Base-by-base conservation (phyloP, 768 basidiomycete genomes). In the Rickenella mellea region DNA sequence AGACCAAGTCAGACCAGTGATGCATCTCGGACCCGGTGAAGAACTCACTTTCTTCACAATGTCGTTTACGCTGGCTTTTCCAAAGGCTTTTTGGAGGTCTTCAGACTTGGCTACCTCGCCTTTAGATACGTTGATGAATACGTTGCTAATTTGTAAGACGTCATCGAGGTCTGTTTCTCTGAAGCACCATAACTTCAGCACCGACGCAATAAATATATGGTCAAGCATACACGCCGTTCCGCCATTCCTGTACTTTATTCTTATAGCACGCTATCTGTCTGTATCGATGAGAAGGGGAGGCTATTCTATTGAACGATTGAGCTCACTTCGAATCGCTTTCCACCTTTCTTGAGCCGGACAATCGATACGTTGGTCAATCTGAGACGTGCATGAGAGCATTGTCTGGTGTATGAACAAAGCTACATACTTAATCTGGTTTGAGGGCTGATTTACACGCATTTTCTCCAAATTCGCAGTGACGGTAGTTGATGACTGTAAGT, bases 191-290 rank as follows among this genome's bases (percentile, higher is more conserved):
- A 11, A 6, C 8, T 7, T 39, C 27, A 42, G 24, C 25, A 22
- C 19, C 40, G 24, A 45, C 19, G 8, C 32, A 26, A 7, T 21
- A 27, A 27, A 33, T 29, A 20, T 20, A 43, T 27, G n/a, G 33
- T 24, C 26, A 6, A 5, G 11, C 81, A 57, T 62, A 89, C 81
- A 94, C 85, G 47, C 92, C 92, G 44, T 76, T 89, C 45, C 96
- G 70, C 78, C 83, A 99, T 60, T 96, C 93, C 52, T 93, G 89
- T 21, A 99, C 96, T 64, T 97, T 97, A 65, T 99, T 99, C 71
- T 97, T 94, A 70, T 98, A 99, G 63, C 92, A 96, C 27, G 96
- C 94, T 54, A 99, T 86, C 94, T 84, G 48, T 21, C 12, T 7
- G 21, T 22, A 39, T 40, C 32, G 3, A 24, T 35, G 24, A 22